Evolutionary conservation across 441 rosid species (phyloP).

Genomic region (Isatis lusitanica): DNA sequence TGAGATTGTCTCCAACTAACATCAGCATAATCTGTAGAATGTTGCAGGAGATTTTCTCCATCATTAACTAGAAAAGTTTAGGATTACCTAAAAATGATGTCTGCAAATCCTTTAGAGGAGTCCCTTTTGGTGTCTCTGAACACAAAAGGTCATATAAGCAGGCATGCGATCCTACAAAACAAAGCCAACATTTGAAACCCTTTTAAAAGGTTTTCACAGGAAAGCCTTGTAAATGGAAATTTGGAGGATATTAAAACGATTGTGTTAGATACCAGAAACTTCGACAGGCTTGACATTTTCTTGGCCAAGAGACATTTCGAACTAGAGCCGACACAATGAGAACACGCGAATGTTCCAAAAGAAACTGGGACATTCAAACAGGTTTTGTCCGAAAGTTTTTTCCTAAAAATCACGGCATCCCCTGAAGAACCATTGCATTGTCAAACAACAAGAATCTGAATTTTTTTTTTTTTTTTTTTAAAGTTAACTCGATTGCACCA

Average conservation of each 20-base stretch:
- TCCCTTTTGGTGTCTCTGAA: slow-evolving; percentile 43
- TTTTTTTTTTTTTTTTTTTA: no score
- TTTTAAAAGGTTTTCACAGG: neutral
- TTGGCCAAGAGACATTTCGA: slow-evolving; percentile 58
- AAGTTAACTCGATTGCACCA: slow-evolving; percentile 15
- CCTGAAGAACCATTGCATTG: slow-evolving; percentile 22
- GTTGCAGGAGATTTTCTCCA: neutral
- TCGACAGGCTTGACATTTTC: slow-evolving; percentile 43
- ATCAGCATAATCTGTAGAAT: neutral
- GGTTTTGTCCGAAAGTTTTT: slow-evolving; percentile 13
- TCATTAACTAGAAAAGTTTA: neutral
- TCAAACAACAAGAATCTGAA: slow-evolving; percentile 21
- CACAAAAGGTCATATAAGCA: slow-evolving; percentile 58
- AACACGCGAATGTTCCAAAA: slow-evolving; percentile 38
- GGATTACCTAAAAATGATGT: slow-evolving; percentile 49
- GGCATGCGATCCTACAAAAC: slow-evolving; percentile 41
- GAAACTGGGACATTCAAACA: slow-evolving; percentile 36
- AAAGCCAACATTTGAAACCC: slow-evolving; percentile 27
- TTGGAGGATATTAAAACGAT: neutral
- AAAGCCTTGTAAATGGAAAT: neutral
- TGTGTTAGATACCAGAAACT: slow-evolving; percentile 43
- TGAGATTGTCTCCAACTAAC: slow-evolving; percentile 14
- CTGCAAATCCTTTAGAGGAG: slow-evolving; percentile 33
- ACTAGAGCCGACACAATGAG: slow-evolving; percentile 38
- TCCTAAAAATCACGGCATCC: slow-evolving; percentile 3